Evolutionary conservation across 2,329 filamentous ascomycete genomes (phyloP), one percentile per base, ranked within the genome.

Genomic region (Fusarium papillatum): DNA sequence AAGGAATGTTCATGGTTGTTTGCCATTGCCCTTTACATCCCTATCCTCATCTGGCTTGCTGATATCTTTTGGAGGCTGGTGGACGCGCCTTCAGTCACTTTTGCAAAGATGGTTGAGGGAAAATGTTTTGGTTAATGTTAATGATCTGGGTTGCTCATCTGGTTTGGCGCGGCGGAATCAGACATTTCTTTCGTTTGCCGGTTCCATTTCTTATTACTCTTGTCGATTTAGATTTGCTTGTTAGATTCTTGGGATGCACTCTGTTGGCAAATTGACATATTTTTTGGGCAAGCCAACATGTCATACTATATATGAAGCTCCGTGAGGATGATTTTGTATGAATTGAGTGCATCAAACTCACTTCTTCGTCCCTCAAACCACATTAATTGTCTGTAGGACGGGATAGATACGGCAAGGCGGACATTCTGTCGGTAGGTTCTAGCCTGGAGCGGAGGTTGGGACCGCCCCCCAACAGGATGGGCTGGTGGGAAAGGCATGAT

Each of bases 51-150:
- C 9, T 63, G 61, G 61, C 13, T 63, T 10, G 41, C 41, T 2
- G 61, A 63, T 11, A 22, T 63, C 14, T 63, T 63, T 34, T 63
- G 61, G 61, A 48, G 41, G n/a, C 4, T 63, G 29, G 61, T 63
- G 11, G 61, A 63, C 5, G 29, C 19, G 4, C 39, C 26, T 17
- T 43, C n/a, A 26, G 38, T 63, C 2, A 10, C 19, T 13, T 34
- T 48, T 29, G 61, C 39, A 5, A 63, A 46, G 41, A 48, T 34
- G 19, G n/a, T 63, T 5, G 61, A 63, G 19, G 26, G 29, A 13
- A 46, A 46, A 34, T 63, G 61, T 19, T 10, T 62, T 31, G 50
- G 17, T n/a, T 31, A 55, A 55, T 55, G 50, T 55, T 31, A n/a
- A 55, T 55, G 50, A 55, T 29, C 24, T 50, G 16, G 46, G 16